Evolutionary conservation across 441 rosid species (phyloP).

Genomic region (Erodium texanum): DNA sequence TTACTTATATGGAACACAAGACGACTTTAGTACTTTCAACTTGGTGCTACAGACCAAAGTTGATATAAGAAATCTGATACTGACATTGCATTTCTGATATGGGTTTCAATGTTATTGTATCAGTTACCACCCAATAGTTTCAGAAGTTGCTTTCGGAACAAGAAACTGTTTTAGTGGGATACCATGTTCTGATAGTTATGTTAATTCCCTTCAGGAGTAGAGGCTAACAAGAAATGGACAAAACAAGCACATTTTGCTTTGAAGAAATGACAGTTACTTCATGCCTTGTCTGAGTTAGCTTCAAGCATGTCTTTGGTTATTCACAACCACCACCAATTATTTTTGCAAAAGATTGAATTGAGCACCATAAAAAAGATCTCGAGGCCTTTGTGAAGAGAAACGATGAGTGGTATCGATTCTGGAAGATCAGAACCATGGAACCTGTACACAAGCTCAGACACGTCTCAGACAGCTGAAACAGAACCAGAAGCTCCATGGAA

Average conservation of each 20-base stretch:
- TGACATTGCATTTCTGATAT: no score
- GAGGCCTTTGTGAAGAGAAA: not conserved
- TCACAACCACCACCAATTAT: not conserved
- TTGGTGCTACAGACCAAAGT: no score
- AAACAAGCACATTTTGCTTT: not conserved
- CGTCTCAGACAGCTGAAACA: slow-evolving; percentile 28
- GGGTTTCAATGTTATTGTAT: no score
- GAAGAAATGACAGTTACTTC: not conserved
- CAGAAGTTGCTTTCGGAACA: not conserved
- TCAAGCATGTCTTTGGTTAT: slow-evolving; percentile 5
- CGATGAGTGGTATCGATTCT: slow-evolving; percentile 41
- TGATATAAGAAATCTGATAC: no score
- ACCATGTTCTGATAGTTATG: not conserved
- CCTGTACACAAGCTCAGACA: slow-evolving; percentile 45
- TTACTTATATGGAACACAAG: no score
- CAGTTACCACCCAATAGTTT: not conserved
- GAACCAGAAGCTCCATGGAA: slow-evolving; percentile 57
- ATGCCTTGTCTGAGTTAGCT: not conserved
- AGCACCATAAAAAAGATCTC: not conserved
- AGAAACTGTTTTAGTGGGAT: not conserved
- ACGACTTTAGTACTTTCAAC: no score
- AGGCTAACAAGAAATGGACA: not conserved
- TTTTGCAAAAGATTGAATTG: no score
- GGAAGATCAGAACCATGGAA: slow-evolving; percentile 58
- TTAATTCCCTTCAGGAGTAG: not conserved